Evolutionary conservation across 23 red algal species (phyloP), one percentile per base, ranked within the genome.

Genomic region (Gracilariopsis chorda): DNA sequence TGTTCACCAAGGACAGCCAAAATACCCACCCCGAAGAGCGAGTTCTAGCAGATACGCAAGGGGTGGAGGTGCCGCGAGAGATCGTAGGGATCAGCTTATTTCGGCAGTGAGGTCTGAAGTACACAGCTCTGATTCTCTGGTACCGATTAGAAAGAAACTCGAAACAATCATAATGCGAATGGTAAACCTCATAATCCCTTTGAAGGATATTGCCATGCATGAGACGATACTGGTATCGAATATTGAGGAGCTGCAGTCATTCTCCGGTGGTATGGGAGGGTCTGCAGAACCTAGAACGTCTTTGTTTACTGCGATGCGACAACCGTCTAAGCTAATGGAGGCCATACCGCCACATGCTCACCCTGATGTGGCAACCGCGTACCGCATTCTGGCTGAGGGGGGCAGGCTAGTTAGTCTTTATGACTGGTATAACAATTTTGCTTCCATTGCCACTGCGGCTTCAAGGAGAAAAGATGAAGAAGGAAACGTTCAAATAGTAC

Each of bases 381-480:
- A 76, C 65, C 28, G 83, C 36, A 55, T 88, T 51, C 67, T 88
- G 0, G 83, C 83, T 16, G 83, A 88, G 42, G 83, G 83, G 20
- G 83, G 83, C 9, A 62, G 83, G 27, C 33, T 88, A 51, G 62
- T 68, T n/a, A 70, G 62, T 55, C 62, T 88, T 39, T 88, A 88
- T 33, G 83, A 88, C 63, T 88, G 83, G 83, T 88, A 88, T 36
- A 72, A 88, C 65, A 55, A 30, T 8, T 88, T 88, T 77, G 57
- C 83, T 19, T 68, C 83, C 23, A 32, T 88, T 20, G 23, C 34
- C 17, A 51, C 63, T 53, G 83, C 65, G 23, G 65, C 27, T 56
- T 48, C 64, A 16, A 37, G 29, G 20, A 46, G 41, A 48, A 48
- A 51, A 27, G 48, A 77, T 59, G 28, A 56, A 40, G 47, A 48